Evolutionary conservation across 2,329 filamentous ascomycete genomes (phyloP).

Genomic region (Penicillium sp.): DNA sequence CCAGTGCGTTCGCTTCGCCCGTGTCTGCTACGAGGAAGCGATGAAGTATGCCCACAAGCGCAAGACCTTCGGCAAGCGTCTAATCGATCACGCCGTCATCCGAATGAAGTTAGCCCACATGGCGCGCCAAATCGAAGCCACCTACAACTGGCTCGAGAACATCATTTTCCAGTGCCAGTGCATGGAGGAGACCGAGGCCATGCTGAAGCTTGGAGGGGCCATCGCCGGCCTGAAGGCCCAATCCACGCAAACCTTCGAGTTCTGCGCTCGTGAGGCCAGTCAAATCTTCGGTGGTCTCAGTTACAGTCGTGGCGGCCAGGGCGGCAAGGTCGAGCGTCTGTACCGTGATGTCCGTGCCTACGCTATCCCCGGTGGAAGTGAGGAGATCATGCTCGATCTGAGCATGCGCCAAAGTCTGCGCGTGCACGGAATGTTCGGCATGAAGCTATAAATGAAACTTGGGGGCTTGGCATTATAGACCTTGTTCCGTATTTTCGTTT

Average conservation of each 20-base stretch:
- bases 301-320: conserved; percentile 92
- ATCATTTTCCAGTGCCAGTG: conserved; percentile 89
- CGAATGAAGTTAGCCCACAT: conserved; percentile 97
- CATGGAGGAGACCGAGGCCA: conserved; percentile 94
- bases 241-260: conserved; percentile 92
- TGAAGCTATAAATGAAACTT: conserved; percentile 74
- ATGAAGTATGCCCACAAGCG: conserved; percentile 98
- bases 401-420: conserved; percentile 88
- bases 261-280: conserved; percentile 92
- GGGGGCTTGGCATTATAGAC: background rate
- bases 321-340: conserved; percentile 90
- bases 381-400: conserved; percentile 98
- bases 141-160: conserved; percentile 96
- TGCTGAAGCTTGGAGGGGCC: conserved; percentile 91
- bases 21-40: conserved; percentile 95
- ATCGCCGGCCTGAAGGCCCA: conserved; percentile 96
- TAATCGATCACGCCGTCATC: conserved; percentile 96
- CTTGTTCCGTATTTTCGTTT: background rate
- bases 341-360: conserved; percentile 96
- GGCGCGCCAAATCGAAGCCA: conserved; percentile 96
- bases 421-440: conserved; percentile 88
- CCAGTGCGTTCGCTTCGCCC: conserved; percentile 91
- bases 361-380: conserved; percentile 90
- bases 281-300: conserved; percentile 97
- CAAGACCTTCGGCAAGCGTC: conserved; percentile 91